Evolutionary conservation across 257 asterid species (phyloP).

Genomic region (Solanum clarkiae): DNA sequence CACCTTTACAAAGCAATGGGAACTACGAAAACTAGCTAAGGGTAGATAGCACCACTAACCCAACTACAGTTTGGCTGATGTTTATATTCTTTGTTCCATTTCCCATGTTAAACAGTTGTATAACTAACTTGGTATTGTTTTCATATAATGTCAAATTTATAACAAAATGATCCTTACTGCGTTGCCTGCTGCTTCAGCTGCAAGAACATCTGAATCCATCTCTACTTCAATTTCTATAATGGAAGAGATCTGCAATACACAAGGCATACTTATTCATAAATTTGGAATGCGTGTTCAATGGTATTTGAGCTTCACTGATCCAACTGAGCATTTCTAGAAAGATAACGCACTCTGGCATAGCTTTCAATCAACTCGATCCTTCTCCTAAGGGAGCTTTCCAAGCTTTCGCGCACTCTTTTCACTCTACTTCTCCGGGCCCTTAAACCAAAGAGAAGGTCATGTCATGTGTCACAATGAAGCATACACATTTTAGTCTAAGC

Average conservation of each 20-base stretch:
- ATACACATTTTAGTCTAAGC: neutral
- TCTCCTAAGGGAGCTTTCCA: conserved; percentile 65
- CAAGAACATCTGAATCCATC: conserved; percentile 82
- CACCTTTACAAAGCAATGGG: neutral
- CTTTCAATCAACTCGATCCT: conserved; percentile 88
- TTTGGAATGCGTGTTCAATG: neutral
- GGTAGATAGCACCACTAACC: neutral
- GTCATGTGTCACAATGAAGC: neutral
- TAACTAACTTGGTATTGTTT: neutral
- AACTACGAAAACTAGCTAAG: neutral
- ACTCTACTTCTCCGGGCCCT: conserved; percentile 79
- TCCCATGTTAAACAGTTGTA: neutral
- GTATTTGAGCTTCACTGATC: neutral
- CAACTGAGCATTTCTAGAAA: neutral
- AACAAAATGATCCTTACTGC: conserved; percentile 23
- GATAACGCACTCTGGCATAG: conserved; percentile 73
- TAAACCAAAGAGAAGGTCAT: neutral
- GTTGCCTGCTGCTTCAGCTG: conserved; percentile 80
- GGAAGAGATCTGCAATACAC: conserved; percentile 63
- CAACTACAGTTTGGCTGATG: neutral
- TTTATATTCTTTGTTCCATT: neutral
- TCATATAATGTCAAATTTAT: neutral
- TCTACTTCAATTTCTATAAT: conserved; percentile 96
- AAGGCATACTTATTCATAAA: neutral
- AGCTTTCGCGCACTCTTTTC: conserved; percentile 64